phyloP scores from a whole-genome alignment of 1,139 yeast species.

The Yamadazyma kanchanaburiensis region DNA sequence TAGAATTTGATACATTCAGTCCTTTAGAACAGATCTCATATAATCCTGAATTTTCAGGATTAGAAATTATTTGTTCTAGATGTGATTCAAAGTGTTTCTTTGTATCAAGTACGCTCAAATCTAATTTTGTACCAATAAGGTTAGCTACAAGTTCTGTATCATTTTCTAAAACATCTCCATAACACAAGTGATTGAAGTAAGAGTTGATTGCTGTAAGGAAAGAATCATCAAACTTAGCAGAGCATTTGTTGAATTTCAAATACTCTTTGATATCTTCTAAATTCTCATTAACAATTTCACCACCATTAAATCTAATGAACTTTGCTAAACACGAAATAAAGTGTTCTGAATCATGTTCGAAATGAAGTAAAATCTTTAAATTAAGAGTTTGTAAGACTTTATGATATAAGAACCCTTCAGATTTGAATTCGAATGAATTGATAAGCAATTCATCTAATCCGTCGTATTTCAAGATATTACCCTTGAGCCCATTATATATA shows the following conservation, averaged over 20 bases:
- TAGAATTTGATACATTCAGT: background rate
- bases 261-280: constrained; percentile 19
- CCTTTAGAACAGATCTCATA: constrained; percentile 9
- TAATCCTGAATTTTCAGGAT: constrained; percentile 4
- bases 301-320: constrained; percentile 43
- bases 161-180: constrained; percentile 2
- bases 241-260: constrained; percentile 8
- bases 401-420: constrained; percentile 61
- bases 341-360: constrained; percentile 10
- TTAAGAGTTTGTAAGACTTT: constrained; percentile 49
- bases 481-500: constrained; percentile 47
- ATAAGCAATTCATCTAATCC: constrained; percentile 28
- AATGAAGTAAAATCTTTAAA: constrained; percentile 40
- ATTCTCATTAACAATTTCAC: constrained; percentile 30
- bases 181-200: constrained; percentile 6
- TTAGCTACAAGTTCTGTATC: constrained; percentile 6
- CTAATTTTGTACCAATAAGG: constrained; percentile 11
- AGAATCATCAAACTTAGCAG: constrained; percentile 3
- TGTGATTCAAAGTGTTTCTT: constrained; percentile 2
- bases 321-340: constrained; percentile 33
- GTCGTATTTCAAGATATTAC: constrained; percentile 25
- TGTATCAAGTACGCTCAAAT: constrained; percentile 2
- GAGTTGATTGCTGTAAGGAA: constrained; percentile 6
- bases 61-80: constrained; percentile 3
- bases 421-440: constrained; percentile 47